Evolutionary conservation across 1,284 basidiomycete genomes (phyloP).

Genomic region (Meripilus lineatus): DNA sequence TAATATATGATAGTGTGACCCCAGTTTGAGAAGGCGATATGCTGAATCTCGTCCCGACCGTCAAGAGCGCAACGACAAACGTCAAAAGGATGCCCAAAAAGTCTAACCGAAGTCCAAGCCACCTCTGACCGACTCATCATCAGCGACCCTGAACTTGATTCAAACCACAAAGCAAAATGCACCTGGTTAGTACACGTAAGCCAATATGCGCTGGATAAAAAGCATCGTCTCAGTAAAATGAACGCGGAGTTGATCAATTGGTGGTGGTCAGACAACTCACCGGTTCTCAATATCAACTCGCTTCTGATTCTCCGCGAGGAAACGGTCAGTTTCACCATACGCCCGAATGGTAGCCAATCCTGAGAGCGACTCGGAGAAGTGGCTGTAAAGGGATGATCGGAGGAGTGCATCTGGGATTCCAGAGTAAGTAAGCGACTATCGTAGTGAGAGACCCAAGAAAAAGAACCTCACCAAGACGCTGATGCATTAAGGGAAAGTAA

Average conservation of each 20-base stretch:
- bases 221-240: neutral
- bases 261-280: conserved; percentile 25
- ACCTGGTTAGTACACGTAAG: conserved; percentile 78
- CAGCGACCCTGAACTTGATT: no score
- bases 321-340: conserved; percentile 62
- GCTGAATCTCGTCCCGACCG: conserved; percentile 67
- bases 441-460: conserved; percentile 53
- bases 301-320: conserved; percentile 70
- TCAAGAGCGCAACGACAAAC: conserved; percentile 76
- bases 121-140: conserved; percentile 50
- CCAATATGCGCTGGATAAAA: conserved; percentile 72
- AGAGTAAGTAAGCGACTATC: conserved; percentile 60
- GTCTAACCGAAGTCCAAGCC: conserved; percentile 88
- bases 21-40: conserved; percentile 80
- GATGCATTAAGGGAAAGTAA: neutral
- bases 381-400: conserved; percentile 70
- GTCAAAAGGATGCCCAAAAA: conserved; percentile 76
- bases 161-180: no score
- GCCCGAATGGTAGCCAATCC: conserved; percentile 75
- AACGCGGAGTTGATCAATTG: neutral
- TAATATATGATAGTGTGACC: conserved; percentile 72
- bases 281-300: conserved; percentile 87
- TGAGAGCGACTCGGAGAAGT: conserved; percentile 76
- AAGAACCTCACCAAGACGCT: conserved; percentile 30
- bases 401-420: conserved; percentile 78